Conservation (phyloP, 306 rosid species). For the Chamaecrista fasciculata region DNA sequence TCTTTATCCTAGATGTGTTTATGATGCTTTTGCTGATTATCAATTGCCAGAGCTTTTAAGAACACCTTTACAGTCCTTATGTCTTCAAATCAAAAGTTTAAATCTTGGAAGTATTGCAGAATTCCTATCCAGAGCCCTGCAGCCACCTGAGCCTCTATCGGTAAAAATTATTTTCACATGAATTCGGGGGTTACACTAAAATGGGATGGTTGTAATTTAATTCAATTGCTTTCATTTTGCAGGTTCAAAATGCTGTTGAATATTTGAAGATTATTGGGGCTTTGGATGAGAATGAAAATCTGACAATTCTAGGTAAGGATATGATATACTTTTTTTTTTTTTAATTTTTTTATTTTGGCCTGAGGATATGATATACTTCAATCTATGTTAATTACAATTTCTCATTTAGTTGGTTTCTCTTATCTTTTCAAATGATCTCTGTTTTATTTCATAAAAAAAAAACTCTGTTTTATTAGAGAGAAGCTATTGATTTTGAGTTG, state of each 20-base stretch:
- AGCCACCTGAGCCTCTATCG: slow-evolving; percentile 86
- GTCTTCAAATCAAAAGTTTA: slow-evolving; percentile 94
- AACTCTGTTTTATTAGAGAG: neutral
- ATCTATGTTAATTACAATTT: slow-evolving; percentile 26
- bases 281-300: slow-evolving; percentile 80
- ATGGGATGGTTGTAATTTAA: slow-evolving; percentile 19
- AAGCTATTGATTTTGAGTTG: slow-evolving; percentile 23
- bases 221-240: slow-evolving; percentile 25
- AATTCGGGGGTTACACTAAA: slow-evolving; percentile 28
- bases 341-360: too few species aligned
- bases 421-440: neutral
- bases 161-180: slow-evolving; percentile 43
- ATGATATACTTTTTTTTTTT: neutral
- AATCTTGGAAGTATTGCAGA: slow-evolving; percentile 92
- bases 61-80: slow-evolving; percentile 92
- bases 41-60: slow-evolving; percentile 94
- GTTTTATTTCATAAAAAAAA: too few species aligned
- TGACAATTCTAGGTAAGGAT: slow-evolving; percentile 76
- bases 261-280: slow-evolving; percentile 87
- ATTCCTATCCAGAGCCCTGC: slow-evolving; percentile 91
- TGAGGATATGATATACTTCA: slow-evolving; percentile 26
- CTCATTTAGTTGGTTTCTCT: slow-evolving; percentile 15
- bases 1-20: slow-evolving; percentile 90
- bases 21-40: slow-evolving; percentile 81
- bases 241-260: slow-evolving; percentile 98